Base-by-base conservation (phyloP, 164 flowering plant species). In the Tetracentron sinense region DNA sequence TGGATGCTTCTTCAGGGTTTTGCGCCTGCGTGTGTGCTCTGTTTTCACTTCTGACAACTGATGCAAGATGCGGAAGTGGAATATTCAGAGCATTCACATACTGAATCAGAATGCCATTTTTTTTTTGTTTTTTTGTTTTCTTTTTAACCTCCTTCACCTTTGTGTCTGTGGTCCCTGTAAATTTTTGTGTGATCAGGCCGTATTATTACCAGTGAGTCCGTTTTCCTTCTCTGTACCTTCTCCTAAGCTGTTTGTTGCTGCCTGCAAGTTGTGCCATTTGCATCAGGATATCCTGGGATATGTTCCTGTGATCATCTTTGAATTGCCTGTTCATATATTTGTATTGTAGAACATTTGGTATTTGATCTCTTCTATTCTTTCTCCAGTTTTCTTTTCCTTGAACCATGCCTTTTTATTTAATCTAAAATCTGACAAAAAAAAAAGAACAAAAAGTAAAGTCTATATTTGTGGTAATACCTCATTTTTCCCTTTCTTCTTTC, bases 21-120 rank as follows among this genome's bases (percentile, higher is more conserved):
- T 66, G 50, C 47, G 61, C 56, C 54, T n/a, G n/a, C n/a, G n/a
- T 51, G 29, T 50, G 25, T 52, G 54, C 73, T 69, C 69, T 58
- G 62, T 46, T 61, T 59, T 65, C 72, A 69, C 74, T 72, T 62
- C 67, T 50, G 63, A 55, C 70, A 66, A 63, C 71, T 44, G 62
- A 38, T 51, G 51, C 60, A 30, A 48, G 66, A 29, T 68, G 77
- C 68, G 60, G 72, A 31, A 51, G 74, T 76, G 71, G 65, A 67
- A 59, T 61, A 65, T 56, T 59, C 56, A 74, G 67, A 72, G 69
- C 72, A 67, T 58, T 54, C 62, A 25, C 54, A 48, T 54, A 59
- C 65, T 58, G 44, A 46, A 54, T 21, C 55, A 21, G 56, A 42
- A 49, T 20, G 26, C 35, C 29, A 29, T 67, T 63, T 62, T 63